phyloP scores from a whole-genome alignment of 495 filamentous ascomycete species.

The Bombardia bombarda region DNA sequence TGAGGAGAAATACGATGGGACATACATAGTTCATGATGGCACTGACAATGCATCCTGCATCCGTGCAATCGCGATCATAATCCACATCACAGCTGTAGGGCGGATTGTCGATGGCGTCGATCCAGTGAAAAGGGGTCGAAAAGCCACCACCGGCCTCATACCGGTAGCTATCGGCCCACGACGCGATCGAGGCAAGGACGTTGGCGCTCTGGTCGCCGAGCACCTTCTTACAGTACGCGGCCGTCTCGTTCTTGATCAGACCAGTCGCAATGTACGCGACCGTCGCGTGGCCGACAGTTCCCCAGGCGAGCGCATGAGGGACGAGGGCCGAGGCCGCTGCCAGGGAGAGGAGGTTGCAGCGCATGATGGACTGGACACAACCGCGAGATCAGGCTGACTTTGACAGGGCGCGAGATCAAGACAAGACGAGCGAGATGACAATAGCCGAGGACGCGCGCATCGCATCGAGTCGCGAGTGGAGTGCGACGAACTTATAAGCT shows the following conservation, averaged over 20 bases:
- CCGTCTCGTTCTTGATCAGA: not conserved
- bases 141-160: conserved; percentile 45
- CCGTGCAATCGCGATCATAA: conserved; percentile 49
- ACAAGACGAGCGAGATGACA: too few relatives aligned
- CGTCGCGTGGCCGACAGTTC: conserved; percentile 52
- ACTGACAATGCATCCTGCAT: conserved; percentile 48
- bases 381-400: too few relatives aligned
- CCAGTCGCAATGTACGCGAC: conserved; percentile 40
- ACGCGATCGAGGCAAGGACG: conserved; percentile 50
- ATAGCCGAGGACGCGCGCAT: too few relatives aligned
- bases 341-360: not conserved
- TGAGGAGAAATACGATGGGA: not conserved
- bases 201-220: conserved; percentile 41
- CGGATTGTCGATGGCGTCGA: conserved; percentile 58
- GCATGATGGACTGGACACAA: too few relatives aligned
- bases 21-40: conserved; percentile 56
- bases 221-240: conserved; percentile 25
- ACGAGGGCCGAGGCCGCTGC: not conserved
- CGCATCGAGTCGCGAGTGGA: too few relatives aligned
- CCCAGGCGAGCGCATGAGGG: conserved; percentile 37
- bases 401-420: too few relatives aligned
- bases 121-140: conserved; percentile 49
- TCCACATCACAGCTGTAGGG: conserved; percentile 48
- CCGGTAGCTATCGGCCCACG: conserved; percentile 56
- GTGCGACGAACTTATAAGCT: too few relatives aligned